Conservation (phyloP, 2,329 filamentous ascomycete genomes). For the Proliferodiscus dingleyae region DNA sequence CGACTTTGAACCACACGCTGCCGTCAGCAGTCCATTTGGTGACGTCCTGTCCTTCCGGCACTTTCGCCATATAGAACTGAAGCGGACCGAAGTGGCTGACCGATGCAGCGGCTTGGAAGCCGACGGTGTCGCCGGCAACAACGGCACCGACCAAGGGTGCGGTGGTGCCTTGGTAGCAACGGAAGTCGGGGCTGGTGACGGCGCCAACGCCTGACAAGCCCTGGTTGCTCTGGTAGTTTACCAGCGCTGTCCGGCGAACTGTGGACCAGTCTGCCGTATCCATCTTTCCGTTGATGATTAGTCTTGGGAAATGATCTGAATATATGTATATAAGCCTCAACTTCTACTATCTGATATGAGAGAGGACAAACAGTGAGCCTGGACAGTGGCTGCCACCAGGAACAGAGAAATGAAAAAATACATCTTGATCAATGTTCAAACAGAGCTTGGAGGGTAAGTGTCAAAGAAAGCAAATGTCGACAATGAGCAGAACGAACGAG, state of each 20-base stretch:
- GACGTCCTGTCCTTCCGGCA: conserved; percentile 5
- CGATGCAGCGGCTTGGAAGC: conserved; percentile 6
- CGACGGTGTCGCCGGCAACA: conserved; percentile 3
- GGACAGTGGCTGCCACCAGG: background rate
- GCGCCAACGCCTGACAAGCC: conserved; percentile 5
- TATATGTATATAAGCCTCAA: background rate
- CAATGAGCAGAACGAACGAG: too few species aligned
- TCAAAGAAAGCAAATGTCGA: too few species aligned
- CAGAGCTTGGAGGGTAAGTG: too few species aligned
- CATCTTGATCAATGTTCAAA: too few species aligned
- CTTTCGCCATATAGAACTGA: conserved; percentile 6
- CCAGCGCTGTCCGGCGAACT: conserved; percentile 5
- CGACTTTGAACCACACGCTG: conserved; percentile 18
- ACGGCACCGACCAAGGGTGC: background rate
- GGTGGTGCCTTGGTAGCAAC: conserved; percentile 5
- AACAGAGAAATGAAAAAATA: background rate
- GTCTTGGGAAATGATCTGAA: conserved; percentile 6
- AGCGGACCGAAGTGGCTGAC: conserved; percentile 7
- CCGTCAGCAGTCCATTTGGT: conserved; percentile 10
- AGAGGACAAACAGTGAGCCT: background rate
- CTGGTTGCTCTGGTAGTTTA: conserved; percentile 9
- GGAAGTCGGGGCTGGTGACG: conserved; percentile 5
- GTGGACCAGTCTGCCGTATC: conserved; percentile 6
- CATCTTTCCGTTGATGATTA: conserved; percentile 3
- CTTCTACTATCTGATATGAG: too few species aligned